These are phyloP conservation scores for Citrus sinensis DNA, from an alignment of 345 rosid genomes.

Conservation along the genomic window DNA sequence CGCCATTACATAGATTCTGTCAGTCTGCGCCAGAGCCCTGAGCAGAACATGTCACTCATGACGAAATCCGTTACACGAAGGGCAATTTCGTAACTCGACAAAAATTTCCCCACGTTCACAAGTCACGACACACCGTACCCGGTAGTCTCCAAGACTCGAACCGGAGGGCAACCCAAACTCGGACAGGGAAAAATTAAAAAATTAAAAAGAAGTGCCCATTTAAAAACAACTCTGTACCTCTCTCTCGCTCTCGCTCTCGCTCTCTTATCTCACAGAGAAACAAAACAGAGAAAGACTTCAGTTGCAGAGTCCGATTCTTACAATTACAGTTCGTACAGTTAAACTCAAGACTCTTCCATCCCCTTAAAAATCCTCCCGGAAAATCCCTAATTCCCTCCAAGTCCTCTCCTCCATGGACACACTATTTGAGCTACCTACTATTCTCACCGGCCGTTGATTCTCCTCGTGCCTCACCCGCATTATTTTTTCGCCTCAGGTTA, in stretches of 20 bases:
- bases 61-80: not conserved
- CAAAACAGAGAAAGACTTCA: not conserved
- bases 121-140: not conserved
- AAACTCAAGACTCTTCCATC: not conserved
- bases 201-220: not conserved
- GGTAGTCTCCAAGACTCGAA: not conserved
- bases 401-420: constrained; percentile 3
- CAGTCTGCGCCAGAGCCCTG: not conserved
- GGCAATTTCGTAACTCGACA: not conserved
- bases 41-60: not conserved
- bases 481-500: not conserved
- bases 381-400: constrained; percentile 22
- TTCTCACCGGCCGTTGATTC: constrained; percentile 11
- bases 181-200: not conserved
- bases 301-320: not conserved
- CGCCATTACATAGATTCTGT: not conserved
- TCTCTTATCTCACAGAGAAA: too few species aligned
- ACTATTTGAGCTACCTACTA: not conserved
- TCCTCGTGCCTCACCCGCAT: constrained; percentile 7
- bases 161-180: not conserved
- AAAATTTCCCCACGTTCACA: not conserved
- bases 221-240: not conserved
- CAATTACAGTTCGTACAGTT: not conserved
- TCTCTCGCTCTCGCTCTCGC: too few species aligned
- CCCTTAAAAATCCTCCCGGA: not conserved